A percentile compares a stretch with the other conserved stretches of the same genome.
Evolutionary conservation across 495 filamentous ascomycete genomes (phyloP).

Genomic region (Penicillium lividum): DNA sequence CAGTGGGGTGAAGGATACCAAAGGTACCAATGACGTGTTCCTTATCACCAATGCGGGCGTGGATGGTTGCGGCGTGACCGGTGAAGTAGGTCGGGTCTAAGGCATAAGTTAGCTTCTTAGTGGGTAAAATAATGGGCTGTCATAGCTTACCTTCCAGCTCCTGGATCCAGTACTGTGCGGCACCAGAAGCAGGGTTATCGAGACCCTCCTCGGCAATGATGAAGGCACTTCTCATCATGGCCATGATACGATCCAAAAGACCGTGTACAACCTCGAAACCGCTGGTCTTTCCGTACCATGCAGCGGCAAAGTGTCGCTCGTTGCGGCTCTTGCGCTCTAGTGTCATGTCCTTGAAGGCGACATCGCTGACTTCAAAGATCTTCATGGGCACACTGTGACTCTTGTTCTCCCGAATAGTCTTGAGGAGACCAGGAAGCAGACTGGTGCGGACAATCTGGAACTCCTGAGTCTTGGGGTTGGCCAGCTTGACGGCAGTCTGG

Average conservation of each 20-base stretch:
- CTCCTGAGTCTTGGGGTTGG: constrained; percentile 94
- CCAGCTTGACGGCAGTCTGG: constrained; percentile 78
- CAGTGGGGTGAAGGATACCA: constrained; percentile 89
- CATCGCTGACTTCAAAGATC: constrained; percentile 90
- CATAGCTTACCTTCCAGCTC: constrained; percentile 72
- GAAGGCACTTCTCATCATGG: constrained; percentile 86
- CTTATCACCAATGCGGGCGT: constrained; percentile 69
- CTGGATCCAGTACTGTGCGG: constrained; percentile 87
- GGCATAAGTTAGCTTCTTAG: constrained; percentile 11
- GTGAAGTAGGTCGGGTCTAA: constrained; percentile 85
- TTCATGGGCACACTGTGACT: constrained; percentile 84
- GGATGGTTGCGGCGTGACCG: constrained; percentile 83
- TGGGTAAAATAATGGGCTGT: no score
- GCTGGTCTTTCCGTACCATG: constrained; percentile 90
- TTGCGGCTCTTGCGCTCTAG: constrained; percentile 85
- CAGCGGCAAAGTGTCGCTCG: constrained; percentile 92
- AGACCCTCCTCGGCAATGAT: constrained; percentile 72
- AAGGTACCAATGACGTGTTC: constrained; percentile 77
- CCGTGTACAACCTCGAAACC: constrained; percentile 98
- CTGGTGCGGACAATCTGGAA: constrained; percentile 96
- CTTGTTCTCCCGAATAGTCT: constrained; percentile 95
- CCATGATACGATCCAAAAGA: constrained; percentile 84
- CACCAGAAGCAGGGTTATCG: constrained; percentile 50
- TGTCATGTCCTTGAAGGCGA: constrained; percentile 79
- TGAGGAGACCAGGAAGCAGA: constrained; percentile 85